phyloP scores from a whole-genome alignment of 495 filamentous ascomycete genomes.

The Trichocladium uniseriatum region DNA sequence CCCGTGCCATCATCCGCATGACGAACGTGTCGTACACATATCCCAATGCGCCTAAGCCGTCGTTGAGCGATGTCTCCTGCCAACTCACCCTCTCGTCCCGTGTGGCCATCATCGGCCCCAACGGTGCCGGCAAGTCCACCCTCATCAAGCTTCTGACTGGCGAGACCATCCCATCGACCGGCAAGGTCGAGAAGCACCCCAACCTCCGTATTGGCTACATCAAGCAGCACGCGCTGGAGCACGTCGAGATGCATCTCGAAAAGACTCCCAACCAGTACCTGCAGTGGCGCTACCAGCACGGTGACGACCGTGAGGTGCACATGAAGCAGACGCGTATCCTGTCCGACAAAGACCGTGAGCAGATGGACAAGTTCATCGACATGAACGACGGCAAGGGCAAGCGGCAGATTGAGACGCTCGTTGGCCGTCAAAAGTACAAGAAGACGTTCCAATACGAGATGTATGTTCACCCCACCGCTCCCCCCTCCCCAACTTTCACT shows the following conservation, averaged over 20 bases:
- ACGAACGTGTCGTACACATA: slow-evolving; percentile 84
- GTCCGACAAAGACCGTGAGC: slow-evolving; percentile 71
- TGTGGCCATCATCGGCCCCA: slow-evolving; percentile 90
- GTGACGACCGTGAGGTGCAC: slow-evolving; percentile 92
- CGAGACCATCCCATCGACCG: slow-evolving; percentile 75
- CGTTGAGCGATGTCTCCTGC: slow-evolving; percentile 75
- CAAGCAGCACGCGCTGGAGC: slow-evolving; percentile 97
- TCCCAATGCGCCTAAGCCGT: slow-evolving; percentile 75
- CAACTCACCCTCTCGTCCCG: slow-evolving; percentile 82
- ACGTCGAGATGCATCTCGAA: slow-evolving; percentile 98
- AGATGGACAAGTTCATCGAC: slow-evolving; percentile 84
- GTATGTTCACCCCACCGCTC: slow-evolving; percentile 35
- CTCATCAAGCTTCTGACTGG: slow-evolving; percentile 98
- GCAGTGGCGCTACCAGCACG: slow-evolving; percentile 96
- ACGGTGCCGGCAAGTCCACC: slow-evolving; percentile 97
- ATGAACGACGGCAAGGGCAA: slow-evolving; percentile 69
- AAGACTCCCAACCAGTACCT: slow-evolving; percentile 99
- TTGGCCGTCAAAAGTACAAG: slow-evolving; percentile 97
- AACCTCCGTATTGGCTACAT: slow-evolving; percentile 99
- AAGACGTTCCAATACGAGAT: slow-evolving; percentile 99
- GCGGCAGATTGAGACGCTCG: slow-evolving; percentile 74
- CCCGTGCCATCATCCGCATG: slow-evolving; percentile 92
- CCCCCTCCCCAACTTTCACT: slow-evolving; percentile 2
- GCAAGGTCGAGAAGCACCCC: slow-evolving; percentile 95
- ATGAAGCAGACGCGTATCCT: slow-evolving; percentile 95